Percentiles rank a stretch among this genome's conserved stretches.
These are phyloP conservation scores for Teunomyces gatunensis DNA, from an alignment of 805 yeast species.

Conservation along the genomic window DNA sequence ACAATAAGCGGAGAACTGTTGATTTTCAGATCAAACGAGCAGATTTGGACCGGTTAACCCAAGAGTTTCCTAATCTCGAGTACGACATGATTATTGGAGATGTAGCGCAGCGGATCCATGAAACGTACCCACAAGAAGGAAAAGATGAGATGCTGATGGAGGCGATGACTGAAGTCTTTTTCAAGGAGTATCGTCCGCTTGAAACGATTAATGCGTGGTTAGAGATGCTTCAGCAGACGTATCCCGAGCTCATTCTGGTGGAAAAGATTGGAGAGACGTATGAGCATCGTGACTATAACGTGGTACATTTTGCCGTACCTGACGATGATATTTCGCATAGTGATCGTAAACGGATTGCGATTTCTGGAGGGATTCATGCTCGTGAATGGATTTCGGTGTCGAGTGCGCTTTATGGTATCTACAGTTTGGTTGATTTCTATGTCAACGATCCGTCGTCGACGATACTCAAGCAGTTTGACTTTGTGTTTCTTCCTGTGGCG, in stretches of 20 bases:
- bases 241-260: conserved; percentile 59
- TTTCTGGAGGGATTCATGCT: conserved; percentile 85
- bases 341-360: conserved; percentile 60
- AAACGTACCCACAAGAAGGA: conserved; percentile 46
- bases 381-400: conserved; percentile 86
- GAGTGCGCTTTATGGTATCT: conserved; percentile 59
- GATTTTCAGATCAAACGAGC: conserved; percentile 39
- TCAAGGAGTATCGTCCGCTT: conserved; percentile 65
- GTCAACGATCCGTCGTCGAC: conserved; percentile 31
- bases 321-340: conserved; percentile 34
- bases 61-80: conserved; percentile 20
- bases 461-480: conserved; percentile 60
- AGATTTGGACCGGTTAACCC: conserved; percentile 19
- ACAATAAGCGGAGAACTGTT: conserved; percentile 37
- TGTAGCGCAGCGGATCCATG: conserved; percentile 54
- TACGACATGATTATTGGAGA: conserved; percentile 51
- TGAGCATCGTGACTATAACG: conserved; percentile 71
- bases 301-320: conserved; percentile 57
- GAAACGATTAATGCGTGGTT: conserved; percentile 73
- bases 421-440: conserved; percentile 28
- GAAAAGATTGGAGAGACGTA: conserved; percentile 72
- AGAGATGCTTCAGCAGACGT: conserved; percentile 55
- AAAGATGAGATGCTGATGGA: background rate
- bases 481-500: conserved; percentile 75
- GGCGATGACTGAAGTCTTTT: conserved; percentile 51